Conservation (phyloP, 2,329 filamentous ascomycete genomes). For the Colletotrichum sp. region DNA sequence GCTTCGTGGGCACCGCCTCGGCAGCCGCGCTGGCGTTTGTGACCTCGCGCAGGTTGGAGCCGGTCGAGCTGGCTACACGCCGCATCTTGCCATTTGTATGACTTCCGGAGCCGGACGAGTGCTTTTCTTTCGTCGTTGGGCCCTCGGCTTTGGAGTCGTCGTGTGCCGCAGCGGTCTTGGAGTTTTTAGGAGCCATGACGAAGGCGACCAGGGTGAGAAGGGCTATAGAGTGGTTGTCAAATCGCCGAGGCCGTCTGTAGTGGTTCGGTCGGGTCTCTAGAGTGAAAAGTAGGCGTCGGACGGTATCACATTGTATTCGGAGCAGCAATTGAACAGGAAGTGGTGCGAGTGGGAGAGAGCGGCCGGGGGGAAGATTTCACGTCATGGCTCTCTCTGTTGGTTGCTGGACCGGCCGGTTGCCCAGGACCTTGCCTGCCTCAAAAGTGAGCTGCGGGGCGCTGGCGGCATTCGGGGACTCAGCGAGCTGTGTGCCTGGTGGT, state of each 20-base stretch:
- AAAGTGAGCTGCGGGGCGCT: conserved; percentile 11
- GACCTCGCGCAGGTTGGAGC: conserved; percentile 28
- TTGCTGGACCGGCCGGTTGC: conserved; percentile 11
- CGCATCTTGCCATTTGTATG: conserved; percentile 59
- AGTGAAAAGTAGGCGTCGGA: conserved; percentile 45
- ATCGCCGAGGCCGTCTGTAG: neutral
- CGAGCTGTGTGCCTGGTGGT: neutral
- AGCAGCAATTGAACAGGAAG: neutral
- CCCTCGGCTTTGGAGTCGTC: conserved; percentile 51
- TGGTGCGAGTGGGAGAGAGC: neutral
- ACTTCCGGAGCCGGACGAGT: conserved; percentile 33
- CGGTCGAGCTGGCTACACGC: conserved; percentile 57
- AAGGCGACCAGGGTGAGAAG: neutral
- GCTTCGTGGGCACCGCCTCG: conserved; percentile 24
- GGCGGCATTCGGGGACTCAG: conserved; percentile 16
- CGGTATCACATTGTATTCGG: conserved; percentile 16
- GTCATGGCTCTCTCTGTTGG: conserved; percentile 19
- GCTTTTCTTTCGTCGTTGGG: conserved; percentile 49
- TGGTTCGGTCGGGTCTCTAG: conserved; percentile 48
- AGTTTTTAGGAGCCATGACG: conserved; percentile 52
- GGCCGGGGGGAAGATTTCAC: neutral
- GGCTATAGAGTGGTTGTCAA: neutral
- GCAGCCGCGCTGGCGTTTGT: conserved; percentile 31
- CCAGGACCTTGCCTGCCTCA: conserved; percentile 8
- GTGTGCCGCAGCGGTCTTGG: conserved; percentile 37